These are phyloP conservation scores for Aspergillus sp. DNA, from an alignment of 2,329 filamentous ascomycete species.

Conservation along the genomic window DNA sequence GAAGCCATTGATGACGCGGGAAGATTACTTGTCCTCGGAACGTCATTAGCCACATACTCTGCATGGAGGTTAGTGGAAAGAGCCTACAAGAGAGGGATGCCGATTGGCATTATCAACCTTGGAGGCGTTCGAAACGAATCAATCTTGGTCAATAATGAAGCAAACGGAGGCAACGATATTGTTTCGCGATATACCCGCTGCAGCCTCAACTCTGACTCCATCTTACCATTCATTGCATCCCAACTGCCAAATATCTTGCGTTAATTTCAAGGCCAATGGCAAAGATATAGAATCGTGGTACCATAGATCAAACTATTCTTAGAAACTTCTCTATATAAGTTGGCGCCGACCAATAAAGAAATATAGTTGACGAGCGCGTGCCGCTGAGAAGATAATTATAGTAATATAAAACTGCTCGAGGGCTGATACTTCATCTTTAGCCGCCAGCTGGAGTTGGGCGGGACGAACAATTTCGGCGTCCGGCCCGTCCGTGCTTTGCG, in stretches of 20 bases:
- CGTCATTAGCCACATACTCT: constrained; percentile 90
- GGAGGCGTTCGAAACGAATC: constrained; percentile 50
- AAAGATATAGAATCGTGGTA: not conserved
- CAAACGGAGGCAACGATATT: constrained; percentile 17
- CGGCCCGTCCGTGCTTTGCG: not conserved
- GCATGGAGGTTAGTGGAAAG: constrained; percentile 86
- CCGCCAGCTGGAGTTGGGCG: constrained; percentile 2
- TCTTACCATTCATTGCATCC: constrained; percentile 42
- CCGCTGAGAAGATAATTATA: constrained; percentile 1
- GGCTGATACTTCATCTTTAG: not conserved
- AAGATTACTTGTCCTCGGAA: constrained; percentile 77
- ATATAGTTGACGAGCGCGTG: not conserved
- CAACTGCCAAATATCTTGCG: constrained; percentile 23
- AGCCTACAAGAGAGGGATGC: constrained; percentile 78
- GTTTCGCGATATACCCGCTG: constrained; percentile 40
- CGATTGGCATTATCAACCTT: constrained; percentile 83
- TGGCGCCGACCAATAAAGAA: not conserved
- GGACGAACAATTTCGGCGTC: not conserved
- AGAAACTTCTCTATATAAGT: not conserved
- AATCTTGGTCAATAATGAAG: constrained; percentile 38
- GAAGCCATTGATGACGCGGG: constrained; percentile 74
- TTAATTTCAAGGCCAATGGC: not conserved
- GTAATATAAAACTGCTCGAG: not conserved
- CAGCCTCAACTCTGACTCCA: constrained; percentile 41
- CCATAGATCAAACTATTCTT: not conserved